phyloP scores from a whole-genome alignment of 208 protist genomes.

The Trypanosoma caninum region DNA sequence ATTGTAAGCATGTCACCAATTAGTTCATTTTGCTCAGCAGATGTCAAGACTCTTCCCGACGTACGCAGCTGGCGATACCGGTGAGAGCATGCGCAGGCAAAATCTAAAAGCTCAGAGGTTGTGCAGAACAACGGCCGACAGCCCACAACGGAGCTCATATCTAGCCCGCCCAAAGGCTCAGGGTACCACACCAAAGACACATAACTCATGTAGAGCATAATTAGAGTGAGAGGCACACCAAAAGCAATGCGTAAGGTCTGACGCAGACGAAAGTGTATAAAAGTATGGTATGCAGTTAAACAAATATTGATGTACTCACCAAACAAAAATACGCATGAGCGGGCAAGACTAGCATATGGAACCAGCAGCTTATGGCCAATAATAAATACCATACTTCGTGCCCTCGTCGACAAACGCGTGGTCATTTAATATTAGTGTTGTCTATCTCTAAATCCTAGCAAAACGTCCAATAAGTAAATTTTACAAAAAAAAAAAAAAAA shows the following conservation, averaged over 20 bases:
- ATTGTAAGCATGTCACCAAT: slow-evolving; percentile 36
- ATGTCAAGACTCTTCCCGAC: neutral
- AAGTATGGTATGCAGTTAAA: slow-evolving; percentile 31
- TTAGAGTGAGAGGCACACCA: slow-evolving; percentile 28
- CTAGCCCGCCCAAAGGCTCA: slow-evolving; percentile 29
- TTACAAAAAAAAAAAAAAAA: slow-evolving; percentile 2
- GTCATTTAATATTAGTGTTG: neutral
- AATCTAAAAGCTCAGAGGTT: slow-evolving; percentile 26
- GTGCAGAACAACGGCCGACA: slow-evolving; percentile 19
- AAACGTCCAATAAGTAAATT: too few relatives aligned
- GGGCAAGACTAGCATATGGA: slow-evolving; percentile 2
- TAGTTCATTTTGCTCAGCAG: slow-evolving; percentile 28
- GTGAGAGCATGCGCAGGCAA: slow-evolving; percentile 22
- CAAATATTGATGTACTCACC: slow-evolving; percentile 20
- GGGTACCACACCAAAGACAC: slow-evolving; percentile 27
- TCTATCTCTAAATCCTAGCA: too few relatives aligned
- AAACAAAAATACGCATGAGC: slow-evolving; percentile 21
- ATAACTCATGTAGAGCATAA: slow-evolving; percentile 29
- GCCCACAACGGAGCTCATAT: slow-evolving; percentile 28
- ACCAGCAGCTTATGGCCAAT: neutral
- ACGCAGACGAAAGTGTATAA: slow-evolving; percentile 28
- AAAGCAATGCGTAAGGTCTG: slow-evolving; percentile 36
- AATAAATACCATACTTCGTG: neutral
- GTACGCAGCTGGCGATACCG: slow-evolving; percentile 7
- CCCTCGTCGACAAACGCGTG: neutral